phyloP scores from a whole-genome alignment of 495 filamentous ascomycete species.

The Trichoderma orchidacearum region DNA sequence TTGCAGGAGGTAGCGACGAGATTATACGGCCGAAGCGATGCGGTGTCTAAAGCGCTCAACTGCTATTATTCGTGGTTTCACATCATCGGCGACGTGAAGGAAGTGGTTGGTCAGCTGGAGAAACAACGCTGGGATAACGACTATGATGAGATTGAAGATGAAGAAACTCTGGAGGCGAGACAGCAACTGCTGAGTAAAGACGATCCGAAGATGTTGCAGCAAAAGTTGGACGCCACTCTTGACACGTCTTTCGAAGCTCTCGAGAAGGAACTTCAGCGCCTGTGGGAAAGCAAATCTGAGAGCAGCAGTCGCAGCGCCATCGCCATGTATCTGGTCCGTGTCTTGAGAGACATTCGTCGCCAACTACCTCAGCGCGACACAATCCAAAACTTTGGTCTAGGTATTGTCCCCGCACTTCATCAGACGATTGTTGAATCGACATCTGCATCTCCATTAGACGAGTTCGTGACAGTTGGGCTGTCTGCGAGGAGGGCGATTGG shows the following conservation, averaged over 20 bases:
- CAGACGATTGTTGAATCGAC: constrained; percentile 31
- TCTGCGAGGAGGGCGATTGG: constrained; percentile 29
- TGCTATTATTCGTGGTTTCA: constrained; percentile 56
- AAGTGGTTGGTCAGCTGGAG: constrained; percentile 51
- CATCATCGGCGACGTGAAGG: constrained; percentile 44
- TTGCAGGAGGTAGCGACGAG: constrained; percentile 29
- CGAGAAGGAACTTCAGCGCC: constrained; percentile 34
- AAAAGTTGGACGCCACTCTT: constrained; percentile 44
- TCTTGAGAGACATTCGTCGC: constrained; percentile 60
- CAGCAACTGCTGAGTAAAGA: constrained; percentile 52
- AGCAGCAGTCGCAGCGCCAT: constrained; percentile 35
- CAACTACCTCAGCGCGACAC: constrained; percentile 40
- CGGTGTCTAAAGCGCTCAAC: constrained; percentile 42
- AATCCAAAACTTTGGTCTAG: constrained; percentile 30
- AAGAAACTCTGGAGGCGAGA: constrained; percentile 53
- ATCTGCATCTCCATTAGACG: constrained; percentile 20
- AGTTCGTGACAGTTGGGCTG: constrained; percentile 21
- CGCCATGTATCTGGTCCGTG: constrained; percentile 58
- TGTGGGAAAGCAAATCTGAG: constrained; percentile 30
- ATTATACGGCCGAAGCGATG: constrained; percentile 50
- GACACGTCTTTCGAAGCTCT: constrained; percentile 43
- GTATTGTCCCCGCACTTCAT: constrained; percentile 44
- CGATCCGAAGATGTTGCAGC: constrained; percentile 52
- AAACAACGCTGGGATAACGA: constrained; percentile 64
- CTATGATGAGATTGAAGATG: constrained; percentile 60